A percentile compares a stretch with the other conserved stretches of the same genome.
Evolutionary conservation across 805 yeast genomes (phyloP).

Genomic region (Kregervanrija fluxuum): DNA sequence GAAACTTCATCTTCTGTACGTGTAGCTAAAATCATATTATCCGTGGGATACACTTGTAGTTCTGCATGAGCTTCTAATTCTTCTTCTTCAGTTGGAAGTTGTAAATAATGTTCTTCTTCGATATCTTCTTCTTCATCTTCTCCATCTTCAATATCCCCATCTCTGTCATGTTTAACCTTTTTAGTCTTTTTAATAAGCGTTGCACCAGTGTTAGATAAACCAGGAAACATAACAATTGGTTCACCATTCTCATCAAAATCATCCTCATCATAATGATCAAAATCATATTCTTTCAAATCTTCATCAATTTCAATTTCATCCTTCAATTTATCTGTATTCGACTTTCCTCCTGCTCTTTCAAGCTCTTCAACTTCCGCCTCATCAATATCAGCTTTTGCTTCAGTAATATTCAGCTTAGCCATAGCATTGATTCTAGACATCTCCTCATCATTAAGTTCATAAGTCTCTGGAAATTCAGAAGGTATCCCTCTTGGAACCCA

Average conservation of each 20-base stretch:
- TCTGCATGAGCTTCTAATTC: slow-evolving; percentile 73
- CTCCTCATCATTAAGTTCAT: slow-evolving; percentile 85
- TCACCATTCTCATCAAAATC: slow-evolving; percentile 47
- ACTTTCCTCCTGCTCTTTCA: not conserved
- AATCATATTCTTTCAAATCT: slow-evolving; percentile 79
- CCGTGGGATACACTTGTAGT: slow-evolving; percentile 80
- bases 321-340: slow-evolving; percentile 25
- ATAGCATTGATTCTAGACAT: slow-evolving; percentile 82
- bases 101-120: slow-evolving; percentile 55
- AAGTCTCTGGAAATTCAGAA: slow-evolving; percentile 83
- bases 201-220: slow-evolving; percentile 52
- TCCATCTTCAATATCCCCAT: slow-evolving; percentile 16
- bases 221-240: slow-evolving; percentile 63
- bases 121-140: slow-evolving; percentile 25
- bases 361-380: slow-evolving; percentile 22
- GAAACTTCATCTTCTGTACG: slow-evolving; percentile 96
- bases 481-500: slow-evolving; percentile 98
- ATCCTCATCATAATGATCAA: slow-evolving; percentile 78
- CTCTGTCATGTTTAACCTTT: slow-evolving; percentile 34
- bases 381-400: slow-evolving; percentile 41
- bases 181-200: slow-evolving; percentile 42
- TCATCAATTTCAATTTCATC: slow-evolving; percentile 65
- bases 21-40: slow-evolving; percentile 81
- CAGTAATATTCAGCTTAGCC: slow-evolving; percentile 77
- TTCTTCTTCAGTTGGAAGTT: slow-evolving; percentile 58